phyloP scores from a whole-genome alignment of 192 early-diverging fungal species.

The Dissophora ornata region DNA sequence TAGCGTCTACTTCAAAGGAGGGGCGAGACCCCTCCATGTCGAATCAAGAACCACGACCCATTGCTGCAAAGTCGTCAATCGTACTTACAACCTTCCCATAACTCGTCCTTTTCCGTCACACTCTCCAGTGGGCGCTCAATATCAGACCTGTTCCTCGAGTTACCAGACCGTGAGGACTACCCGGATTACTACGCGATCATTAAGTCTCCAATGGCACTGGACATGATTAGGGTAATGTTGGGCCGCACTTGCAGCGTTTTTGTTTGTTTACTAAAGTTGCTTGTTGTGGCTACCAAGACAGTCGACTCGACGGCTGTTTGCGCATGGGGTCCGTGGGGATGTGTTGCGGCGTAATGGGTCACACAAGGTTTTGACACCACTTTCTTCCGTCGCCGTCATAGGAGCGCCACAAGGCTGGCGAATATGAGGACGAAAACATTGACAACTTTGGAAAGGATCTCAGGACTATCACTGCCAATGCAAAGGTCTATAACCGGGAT shows the following conservation, averaged over 20 bases:
- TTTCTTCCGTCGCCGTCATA: background rate
- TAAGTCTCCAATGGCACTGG: conserved; percentile 62
- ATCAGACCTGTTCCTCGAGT: conserved; percentile 50
- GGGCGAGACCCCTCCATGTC: background rate
- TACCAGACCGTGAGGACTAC: conserved; percentile 55
- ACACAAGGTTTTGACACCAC: background rate
- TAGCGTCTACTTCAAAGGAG: background rate
- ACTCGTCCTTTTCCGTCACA: background rate
- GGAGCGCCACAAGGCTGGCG: conserved; percentile 15
- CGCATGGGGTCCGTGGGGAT: too few relatives aligned
- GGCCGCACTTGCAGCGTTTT: background rate
- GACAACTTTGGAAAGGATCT: conserved; percentile 49
- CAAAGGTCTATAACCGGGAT: conserved; percentile 64
- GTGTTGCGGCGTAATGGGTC: background rate
- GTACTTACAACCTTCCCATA: too few relatives aligned
- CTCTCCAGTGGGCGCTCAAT: conserved; percentile 39
- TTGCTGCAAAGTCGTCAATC: too few relatives aligned
- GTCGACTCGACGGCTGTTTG: too few relatives aligned
- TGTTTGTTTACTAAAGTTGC: background rate
- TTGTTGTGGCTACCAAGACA: background rate
- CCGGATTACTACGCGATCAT: conserved; percentile 64
- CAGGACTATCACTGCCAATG: conserved; percentile 61
- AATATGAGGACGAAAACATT: conserved; percentile 17
- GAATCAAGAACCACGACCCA: background rate
- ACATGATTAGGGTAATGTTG: conserved; percentile 54